A percentile compares a stretch with the other conserved stretches of the same genome.
Evolutionary conservation across 352 stramenopile species (phyloP).

Genomic region (Phytophthora chlamydospora): DNA sequence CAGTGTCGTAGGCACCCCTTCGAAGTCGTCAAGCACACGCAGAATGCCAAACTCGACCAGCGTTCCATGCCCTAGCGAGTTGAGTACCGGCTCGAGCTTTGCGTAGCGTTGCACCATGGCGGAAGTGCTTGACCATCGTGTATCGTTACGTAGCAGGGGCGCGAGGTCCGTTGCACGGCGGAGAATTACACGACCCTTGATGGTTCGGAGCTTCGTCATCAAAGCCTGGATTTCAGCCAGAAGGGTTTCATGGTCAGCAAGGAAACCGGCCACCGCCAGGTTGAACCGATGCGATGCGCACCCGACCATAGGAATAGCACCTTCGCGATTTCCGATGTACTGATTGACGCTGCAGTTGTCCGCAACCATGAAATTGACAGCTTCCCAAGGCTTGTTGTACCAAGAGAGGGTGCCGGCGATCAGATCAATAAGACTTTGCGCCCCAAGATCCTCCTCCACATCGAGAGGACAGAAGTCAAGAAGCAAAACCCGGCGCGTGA

Average conservation of each 20-base stretch:
- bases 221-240: constrained; percentile 13
- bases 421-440: constrained; percentile 20
- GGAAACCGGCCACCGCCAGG: constrained; percentile 17
- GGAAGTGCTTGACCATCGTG: constrained; percentile 24
- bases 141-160: constrained; percentile 10
- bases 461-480: constrained; percentile 16
- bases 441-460: constrained; percentile 7
- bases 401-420: constrained; percentile 16
- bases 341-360: constrained; percentile 32
- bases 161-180: constrained; percentile 2
- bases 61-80: constrained; percentile 9
- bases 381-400: constrained; percentile 22
- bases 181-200: constrained; percentile 6
- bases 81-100: constrained; percentile 4
- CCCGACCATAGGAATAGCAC: constrained; percentile 16
- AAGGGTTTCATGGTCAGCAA: constrained; percentile 12
- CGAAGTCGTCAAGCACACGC: too few species aligned
- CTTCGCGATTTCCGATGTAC: constrained; percentile 24
- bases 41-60: constrained; percentile 17
- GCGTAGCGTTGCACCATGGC: constrained; percentile 8
- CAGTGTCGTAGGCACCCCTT: too few species aligned
- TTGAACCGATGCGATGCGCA: constrained; percentile 32
- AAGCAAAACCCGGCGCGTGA: constrained; percentile 14
- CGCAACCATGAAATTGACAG: constrained; percentile 24
- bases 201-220: constrained; percentile 5